A percentile compares a stretch with the other conserved stretches of the same genome.
Conservation (phyloP, 768 basidiomycete genomes). For the Candolleomyces efflorescens region DNA sequence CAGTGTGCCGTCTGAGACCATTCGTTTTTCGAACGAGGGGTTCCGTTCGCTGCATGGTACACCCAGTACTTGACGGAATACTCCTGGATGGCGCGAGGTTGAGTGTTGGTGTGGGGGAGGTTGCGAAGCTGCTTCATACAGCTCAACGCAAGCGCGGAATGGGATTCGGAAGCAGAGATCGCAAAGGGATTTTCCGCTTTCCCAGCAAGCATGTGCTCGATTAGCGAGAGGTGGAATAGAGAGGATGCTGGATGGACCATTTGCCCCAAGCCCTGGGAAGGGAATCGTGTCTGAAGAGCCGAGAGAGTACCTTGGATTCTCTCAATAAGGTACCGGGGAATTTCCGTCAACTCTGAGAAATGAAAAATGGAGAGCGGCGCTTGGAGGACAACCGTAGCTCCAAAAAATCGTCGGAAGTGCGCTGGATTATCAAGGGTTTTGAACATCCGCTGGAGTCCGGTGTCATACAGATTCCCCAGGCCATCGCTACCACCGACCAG, state of each 20-base stretch:
- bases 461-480: background rate
- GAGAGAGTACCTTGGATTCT: background rate
- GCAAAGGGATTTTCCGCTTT: background rate
- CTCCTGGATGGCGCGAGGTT: background rate
- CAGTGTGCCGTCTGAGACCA: background rate
- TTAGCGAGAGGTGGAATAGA: background rate
- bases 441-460: background rate
- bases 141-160: background rate
- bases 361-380: background rate
- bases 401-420: background rate
- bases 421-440: background rate
- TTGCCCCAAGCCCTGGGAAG: background rate
- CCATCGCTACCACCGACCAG: background rate
- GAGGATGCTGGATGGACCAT: background rate
- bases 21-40: background rate
- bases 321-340: background rate
- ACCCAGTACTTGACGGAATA: constrained; percentile 1
- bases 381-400: background rate
- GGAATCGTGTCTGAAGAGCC: background rate
- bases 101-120: no score
- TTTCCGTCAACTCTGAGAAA: background rate
- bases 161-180: background rate
- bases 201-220: background rate
- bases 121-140: background rate
- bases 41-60: background rate